Conservation (phyloP, 2,329 filamentous ascomycete genomes). For the Colletotrichum sp. region DNA sequence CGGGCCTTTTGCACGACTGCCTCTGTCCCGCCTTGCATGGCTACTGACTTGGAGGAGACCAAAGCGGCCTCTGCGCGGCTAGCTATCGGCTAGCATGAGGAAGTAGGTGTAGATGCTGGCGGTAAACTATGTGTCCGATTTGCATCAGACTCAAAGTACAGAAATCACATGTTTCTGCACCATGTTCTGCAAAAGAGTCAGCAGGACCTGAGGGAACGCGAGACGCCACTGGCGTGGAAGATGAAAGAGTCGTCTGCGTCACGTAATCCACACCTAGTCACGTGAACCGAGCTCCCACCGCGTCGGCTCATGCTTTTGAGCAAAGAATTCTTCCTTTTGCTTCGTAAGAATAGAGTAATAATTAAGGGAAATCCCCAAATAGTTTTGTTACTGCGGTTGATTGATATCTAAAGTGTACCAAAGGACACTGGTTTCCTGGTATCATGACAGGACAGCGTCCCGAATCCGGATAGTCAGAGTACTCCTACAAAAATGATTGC, state of each 20-base stretch:
- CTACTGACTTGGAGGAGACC: background rate
- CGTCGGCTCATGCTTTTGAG: background rate
- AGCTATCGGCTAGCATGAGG: background rate
- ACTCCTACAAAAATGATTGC: background rate
- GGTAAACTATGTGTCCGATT: background rate
- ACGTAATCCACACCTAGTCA: conserved; percentile 42
- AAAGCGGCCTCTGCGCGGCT: background rate
- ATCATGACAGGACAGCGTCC: conserved; percentile 2
- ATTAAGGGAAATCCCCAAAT: background rate
- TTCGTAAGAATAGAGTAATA: background rate
- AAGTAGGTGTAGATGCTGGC: background rate
- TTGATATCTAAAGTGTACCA: conserved; percentile 1
- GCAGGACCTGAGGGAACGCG: background rate
- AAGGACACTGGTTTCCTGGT: conserved; percentile 1
- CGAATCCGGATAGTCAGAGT: background rate
- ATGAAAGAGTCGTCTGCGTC: conserved; percentile 22
- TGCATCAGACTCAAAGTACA: background rate
- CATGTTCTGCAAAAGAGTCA: background rate
- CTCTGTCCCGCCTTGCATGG: background rate
- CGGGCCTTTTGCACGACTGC: background rate
- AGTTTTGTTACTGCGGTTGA: background rate
- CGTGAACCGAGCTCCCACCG: conserved; percentile 28
- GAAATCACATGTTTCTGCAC: background rate
- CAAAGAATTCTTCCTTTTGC: background rate
- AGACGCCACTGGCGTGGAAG: background rate